These are phyloP conservation scores for Penicillium nucicola DNA, from an alignment of 495 filamentous ascomycete genomes.

Conservation along the genomic window DNA sequence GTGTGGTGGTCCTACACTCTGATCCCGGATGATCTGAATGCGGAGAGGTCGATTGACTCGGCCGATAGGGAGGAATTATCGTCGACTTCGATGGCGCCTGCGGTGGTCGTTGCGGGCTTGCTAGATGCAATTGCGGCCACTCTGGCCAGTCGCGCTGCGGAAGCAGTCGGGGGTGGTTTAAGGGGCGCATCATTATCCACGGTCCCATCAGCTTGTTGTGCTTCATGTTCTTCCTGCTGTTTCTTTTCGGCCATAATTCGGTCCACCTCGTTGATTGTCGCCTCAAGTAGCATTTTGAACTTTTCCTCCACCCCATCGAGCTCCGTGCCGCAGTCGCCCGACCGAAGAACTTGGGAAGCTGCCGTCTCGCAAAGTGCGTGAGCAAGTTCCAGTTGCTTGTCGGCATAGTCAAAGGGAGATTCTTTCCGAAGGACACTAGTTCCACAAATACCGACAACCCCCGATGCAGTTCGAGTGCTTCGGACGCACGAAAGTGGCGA, in stretches of 20 bases:
- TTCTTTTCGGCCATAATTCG: slow-evolving; percentile 37
- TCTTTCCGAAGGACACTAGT: slow-evolving; percentile 13
- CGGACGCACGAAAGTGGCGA: slow-evolving; percentile 22
- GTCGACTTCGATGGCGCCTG: slow-evolving; percentile 42
- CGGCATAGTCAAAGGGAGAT: slow-evolving; percentile 62
- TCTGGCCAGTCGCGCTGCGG: slow-evolving; percentile 19
- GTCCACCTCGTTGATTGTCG: slow-evolving; percentile 38
- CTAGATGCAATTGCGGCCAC: slow-evolving; percentile 14
- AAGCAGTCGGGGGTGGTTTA: slow-evolving; percentile 15
- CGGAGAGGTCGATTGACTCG: slow-evolving; percentile 41
- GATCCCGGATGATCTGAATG: slow-evolving; percentile 38
- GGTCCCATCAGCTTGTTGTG: slow-evolving; percentile 14
- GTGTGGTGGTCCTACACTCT: slow-evolving; percentile 13
- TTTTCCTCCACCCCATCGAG: slow-evolving; percentile 62
- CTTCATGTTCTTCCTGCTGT: slow-evolving; percentile 16
- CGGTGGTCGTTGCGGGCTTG: slow-evolving; percentile 9
- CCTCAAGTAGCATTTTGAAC: slow-evolving; percentile 41
- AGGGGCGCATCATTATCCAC: slow-evolving; percentile 13
- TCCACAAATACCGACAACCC: slow-evolving; percentile 16
- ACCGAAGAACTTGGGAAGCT: slow-evolving; percentile 81
- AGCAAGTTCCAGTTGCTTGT: slow-evolving; percentile 72
- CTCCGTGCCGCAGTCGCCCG: slow-evolving; percentile 75
- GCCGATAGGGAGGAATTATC: slow-evolving; percentile 33
- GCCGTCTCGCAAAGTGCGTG: slow-evolving; percentile 79
- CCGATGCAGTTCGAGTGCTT: slow-evolving; percentile 25